Conservation (phyloP, 345 rosid genomes). For the Citrus unshiu region DNA sequence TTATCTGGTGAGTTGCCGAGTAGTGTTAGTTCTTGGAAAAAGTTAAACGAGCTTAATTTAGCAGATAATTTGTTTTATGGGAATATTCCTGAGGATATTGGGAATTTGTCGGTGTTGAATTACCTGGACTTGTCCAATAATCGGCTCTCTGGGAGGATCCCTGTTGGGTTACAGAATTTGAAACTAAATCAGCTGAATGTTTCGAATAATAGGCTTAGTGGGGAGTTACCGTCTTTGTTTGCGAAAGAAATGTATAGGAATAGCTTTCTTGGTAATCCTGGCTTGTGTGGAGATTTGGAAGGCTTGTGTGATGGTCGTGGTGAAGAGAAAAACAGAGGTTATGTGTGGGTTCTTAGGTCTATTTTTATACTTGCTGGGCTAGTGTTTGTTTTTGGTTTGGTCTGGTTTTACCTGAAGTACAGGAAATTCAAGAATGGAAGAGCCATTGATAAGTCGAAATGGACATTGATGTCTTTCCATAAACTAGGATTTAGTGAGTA, state of each 20-base stretch:
- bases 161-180: conserved; percentile 65
- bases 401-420: conserved; percentile 86
- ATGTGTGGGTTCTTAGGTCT: conserved; percentile 65
- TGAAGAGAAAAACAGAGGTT: conserved; percentile 54
- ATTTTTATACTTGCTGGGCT: conserved; percentile 68
- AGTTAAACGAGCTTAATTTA: conserved; percentile 74
- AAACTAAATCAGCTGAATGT: conserved; percentile 88
- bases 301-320: conserved; percentile 56
- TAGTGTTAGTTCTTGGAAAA: conserved; percentile 63
- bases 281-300: conserved; percentile 63
- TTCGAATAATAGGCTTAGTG: conserved; percentile 66
- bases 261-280: conserved; percentile 81
- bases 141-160: conserved; percentile 61
- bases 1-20: conserved; percentile 71
- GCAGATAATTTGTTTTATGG: conserved; percentile 64
- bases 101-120: conserved; percentile 67
- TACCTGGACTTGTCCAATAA: conserved; percentile 89
- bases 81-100: conserved; percentile 60
- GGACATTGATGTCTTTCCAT: conserved; percentile 97
- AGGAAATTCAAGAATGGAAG: conserved; percentile 57
- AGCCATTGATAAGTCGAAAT: conserved; percentile 73
- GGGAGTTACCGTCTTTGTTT: conserved; percentile 67
- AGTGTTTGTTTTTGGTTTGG: conserved; percentile 61
- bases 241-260: conserved; percentile 55
- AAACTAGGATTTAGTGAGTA: conserved; percentile 85